Base-by-base conservation (phyloP, 495 filamentous ascomycete genomes). In the Penicillium ucsense region DNA sequence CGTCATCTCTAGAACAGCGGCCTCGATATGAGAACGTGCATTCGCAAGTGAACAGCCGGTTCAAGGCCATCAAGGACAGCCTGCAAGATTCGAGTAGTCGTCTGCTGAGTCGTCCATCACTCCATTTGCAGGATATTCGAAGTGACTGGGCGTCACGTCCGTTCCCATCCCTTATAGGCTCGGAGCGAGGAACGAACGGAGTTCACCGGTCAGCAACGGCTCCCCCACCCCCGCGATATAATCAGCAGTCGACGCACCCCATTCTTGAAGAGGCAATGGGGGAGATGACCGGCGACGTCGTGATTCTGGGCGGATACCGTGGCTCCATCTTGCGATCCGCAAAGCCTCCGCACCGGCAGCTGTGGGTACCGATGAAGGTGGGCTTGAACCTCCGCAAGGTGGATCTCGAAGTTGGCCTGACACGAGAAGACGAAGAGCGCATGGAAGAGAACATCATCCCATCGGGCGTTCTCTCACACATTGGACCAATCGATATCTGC, bases 281-380 rank as follows among this genome's bases (percentile, higher is more conserved):
- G 35, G 68, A 78, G 10, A 67, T 96, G 29, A 85, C 79, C 0
- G 89, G 91, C 7, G 91, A 97, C 61, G 67, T 97, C 3, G 87
- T 96, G 8, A 69, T 96, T 27, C 76, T 97, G 65, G 91, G 91
- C 29, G 91, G 91, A 3, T 97, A 95, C 64, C 76, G 90, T 44
- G 90, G 91, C 6, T 95, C 91, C 0, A 76, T 95, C 8, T 61
- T 98, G 4, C 82, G 91, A 9, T 94, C 91, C n/a, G 83, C 88
- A 3, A 81, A 82, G 41, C 78, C 86, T 0, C 86, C 86, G 0
- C 77, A 89, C 48, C 81, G 89, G 20, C 86, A 89, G 55, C 65
- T 94, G 3, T 98, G 91, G 91, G 83, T 94, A 28, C 91, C 91
- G 0, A 82, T 98, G 60, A 96, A 95, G 64, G 86, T 95, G 20